These are phyloP conservation scores for Cordyceps tenuipes DNA, from an alignment of 2,329 filamentous ascomycete genomes.

Conservation along the genomic window DNA sequence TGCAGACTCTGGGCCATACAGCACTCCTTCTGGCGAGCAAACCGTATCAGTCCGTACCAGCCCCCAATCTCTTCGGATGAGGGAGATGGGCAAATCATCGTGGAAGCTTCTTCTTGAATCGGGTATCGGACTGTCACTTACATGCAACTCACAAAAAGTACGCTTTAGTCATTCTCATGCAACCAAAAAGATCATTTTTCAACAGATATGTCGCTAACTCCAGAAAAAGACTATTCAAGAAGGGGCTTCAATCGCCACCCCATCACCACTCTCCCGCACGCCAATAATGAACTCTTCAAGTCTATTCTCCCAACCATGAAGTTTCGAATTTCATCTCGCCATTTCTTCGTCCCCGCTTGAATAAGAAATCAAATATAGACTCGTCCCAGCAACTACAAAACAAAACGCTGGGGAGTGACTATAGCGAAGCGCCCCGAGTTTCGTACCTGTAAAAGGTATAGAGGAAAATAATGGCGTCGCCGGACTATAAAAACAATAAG, in stretches of 20 bases:
- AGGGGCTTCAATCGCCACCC: background rate
- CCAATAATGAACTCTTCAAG: background rate
- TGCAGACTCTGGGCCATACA: no score
- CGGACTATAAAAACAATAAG: background rate
- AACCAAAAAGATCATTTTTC: background rate
- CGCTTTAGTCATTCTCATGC: background rate
- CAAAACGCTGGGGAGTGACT: background rate
- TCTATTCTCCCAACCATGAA: background rate
- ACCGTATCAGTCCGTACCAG: no score
- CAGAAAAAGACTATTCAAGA: background rate
- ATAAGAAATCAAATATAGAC: background rate
- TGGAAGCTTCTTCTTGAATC: no score
- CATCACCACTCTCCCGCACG: background rate
- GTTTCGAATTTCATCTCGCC: background rate
- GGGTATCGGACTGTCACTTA: no score
- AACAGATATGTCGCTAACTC: conserved; percentile 5
- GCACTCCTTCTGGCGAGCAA: no score
- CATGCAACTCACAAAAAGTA: background rate
- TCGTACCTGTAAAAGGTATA: background rate
- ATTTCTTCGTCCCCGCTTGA: background rate
- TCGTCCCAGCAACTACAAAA: background rate
- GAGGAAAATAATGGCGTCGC: background rate
- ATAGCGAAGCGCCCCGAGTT: background rate
- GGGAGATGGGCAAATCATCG: no score
- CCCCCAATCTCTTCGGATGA: no score